Evolutionary conservation across 371 early-diverging fungal genomes (phyloP).

Genomic region (Fennellomyces sp.): DNA sequence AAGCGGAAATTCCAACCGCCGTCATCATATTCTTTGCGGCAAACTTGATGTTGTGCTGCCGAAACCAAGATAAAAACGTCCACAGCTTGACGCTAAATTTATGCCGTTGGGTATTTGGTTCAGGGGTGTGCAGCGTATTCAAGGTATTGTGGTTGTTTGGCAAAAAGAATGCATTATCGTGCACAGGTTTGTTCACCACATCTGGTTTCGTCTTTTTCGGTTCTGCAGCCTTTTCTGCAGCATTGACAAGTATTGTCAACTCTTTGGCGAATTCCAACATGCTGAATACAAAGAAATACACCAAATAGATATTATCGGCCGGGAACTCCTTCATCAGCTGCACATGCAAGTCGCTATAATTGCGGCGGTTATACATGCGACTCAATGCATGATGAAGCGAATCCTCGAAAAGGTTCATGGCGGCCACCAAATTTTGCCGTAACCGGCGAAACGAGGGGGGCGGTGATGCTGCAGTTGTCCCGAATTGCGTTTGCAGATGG

Average conservation of each 20-base stretch:
- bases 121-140: slow-evolving; percentile 69
- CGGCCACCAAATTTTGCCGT: slow-evolving; percentile 33
- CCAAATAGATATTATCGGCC: slow-evolving; percentile 70
- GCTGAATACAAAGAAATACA: slow-evolving; percentile 80
- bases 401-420: slow-evolving; percentile 37
- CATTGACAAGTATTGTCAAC: slow-evolving; percentile 42
- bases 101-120: slow-evolving; percentile 54
- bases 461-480: slow-evolving; percentile 4
- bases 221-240: slow-evolving; percentile 3
- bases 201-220: background rate
- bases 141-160: slow-evolving; percentile 56
- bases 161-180: slow-evolving; percentile 16
- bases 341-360: slow-evolving; percentile 24
- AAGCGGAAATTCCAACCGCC: slow-evolving; percentile 60
- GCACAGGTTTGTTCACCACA: background rate
- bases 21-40: slow-evolving; percentile 73
- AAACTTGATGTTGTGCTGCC: slow-evolving; percentile 67
- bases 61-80: slow-evolving; percentile 64
- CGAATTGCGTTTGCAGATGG: slow-evolving; percentile 54
- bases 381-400: slow-evolving; percentile 15
- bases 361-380: slow-evolving; percentile 11
- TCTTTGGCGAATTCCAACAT: slow-evolving; percentile 74
- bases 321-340: slow-evolving; percentile 43
- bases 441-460: slow-evolving; percentile 32
- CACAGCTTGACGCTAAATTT: slow-evolving; percentile 54